A percentile compares a stretch with the other conserved stretches of the same genome.
phyloP scores from a whole-genome alignment of 208 protist species.

The Crithidia acanthocephali region DNA sequence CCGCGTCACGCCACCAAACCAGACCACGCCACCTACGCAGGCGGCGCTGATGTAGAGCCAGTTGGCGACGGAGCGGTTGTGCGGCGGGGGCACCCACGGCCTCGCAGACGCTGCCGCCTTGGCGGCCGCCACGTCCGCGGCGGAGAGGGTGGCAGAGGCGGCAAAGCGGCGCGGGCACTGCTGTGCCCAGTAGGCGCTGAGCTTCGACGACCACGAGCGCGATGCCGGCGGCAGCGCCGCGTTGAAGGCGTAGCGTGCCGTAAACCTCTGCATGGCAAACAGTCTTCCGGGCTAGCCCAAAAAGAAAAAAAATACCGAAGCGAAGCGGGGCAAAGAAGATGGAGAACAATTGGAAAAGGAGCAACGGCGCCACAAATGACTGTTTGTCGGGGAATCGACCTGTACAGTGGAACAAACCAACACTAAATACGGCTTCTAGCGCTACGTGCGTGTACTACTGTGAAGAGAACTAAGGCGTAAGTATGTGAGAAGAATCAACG shows the following conservation, averaged over 20 bases:
- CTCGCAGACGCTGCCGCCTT: constrained; percentile 7
- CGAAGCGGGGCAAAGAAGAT: too few species aligned
- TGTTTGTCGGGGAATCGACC: too few species aligned
- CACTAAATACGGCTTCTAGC: background rate
- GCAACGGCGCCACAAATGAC: too few species aligned
- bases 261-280: constrained; percentile 26
- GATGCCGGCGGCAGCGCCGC: constrained; percentile 8
- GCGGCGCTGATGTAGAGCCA: constrained; percentile 91
- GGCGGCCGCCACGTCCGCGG: constrained; percentile 13
- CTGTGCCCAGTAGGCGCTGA: constrained; percentile 17
- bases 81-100: constrained; percentile 37
- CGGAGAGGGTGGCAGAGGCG: constrained; percentile 7
- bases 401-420: background rate
- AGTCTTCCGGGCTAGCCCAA: background rate
- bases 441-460: background rate
- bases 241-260: constrained; percentile 6
- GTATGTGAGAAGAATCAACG: constrained; percentile 19
- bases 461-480: constrained; percentile 13
- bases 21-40: constrained; percentile 91
- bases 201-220: constrained; percentile 12
- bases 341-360: too few species aligned
- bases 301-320: background rate
- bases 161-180: constrained; percentile 26
- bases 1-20: constrained; percentile 95
- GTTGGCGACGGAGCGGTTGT: constrained; percentile 73